Evolutionary conservation across 2,329 filamentous ascomycete species (phyloP).

Genomic region (Aspergillus ochraceoroseus): DNA sequence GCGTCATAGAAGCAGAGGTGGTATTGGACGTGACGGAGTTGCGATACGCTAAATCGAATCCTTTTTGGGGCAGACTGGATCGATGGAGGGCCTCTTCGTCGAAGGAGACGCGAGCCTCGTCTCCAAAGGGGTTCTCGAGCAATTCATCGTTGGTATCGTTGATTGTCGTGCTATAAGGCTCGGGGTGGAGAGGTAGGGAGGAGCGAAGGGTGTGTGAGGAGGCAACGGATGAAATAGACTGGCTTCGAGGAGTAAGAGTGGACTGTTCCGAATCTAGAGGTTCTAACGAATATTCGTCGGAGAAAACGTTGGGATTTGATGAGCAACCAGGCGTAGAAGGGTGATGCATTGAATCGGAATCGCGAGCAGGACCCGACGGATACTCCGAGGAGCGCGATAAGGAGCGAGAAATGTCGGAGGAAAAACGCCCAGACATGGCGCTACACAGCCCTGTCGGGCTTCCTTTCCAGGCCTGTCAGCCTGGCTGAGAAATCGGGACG

Average conservation of each 20-base stretch:
- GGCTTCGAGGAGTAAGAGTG: slow-evolving; percentile 29
- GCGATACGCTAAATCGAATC: slow-evolving; percentile 28
- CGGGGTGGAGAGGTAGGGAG: slow-evolving; percentile 23
- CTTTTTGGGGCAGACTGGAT: slow-evolving; percentile 37
- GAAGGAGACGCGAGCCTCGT: slow-evolving; percentile 34
- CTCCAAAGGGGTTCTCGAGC: slow-evolving; percentile 34
- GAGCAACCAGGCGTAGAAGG: slow-evolving; percentile 30
- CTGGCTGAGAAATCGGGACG: slow-evolving; percentile 20
- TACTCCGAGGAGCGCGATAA: slow-evolving; percentile 31
- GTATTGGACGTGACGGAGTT: slow-evolving; percentile 32
- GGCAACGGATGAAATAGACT: slow-evolving; percentile 31
- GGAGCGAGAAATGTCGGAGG: slow-evolving; percentile 36
- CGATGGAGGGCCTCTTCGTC: slow-evolving; percentile 28
- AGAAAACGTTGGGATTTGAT: slow-evolving; percentile 46
- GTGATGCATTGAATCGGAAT: slow-evolving; percentile 29
- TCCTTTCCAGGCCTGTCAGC: slow-evolving; percentile 31
- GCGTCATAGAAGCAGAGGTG: slow-evolving; percentile 32
- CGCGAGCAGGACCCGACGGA: slow-evolving; percentile 22
- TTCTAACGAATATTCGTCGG: slow-evolving; percentile 47
- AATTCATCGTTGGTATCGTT: slow-evolving; percentile 25
- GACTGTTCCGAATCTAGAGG: slow-evolving; percentile 36
- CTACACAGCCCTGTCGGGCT: slow-evolving; percentile 39
- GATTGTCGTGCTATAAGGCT: slow-evolving; percentile 22
- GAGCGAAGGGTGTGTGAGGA: slow-evolving; percentile 34
- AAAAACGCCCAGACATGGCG: slow-evolving; percentile 40